These are phyloP conservation scores for Trichoderma sp. DNA, from an alignment of 2,329 filamentous ascomycete species.

Conservation along the genomic window DNA sequence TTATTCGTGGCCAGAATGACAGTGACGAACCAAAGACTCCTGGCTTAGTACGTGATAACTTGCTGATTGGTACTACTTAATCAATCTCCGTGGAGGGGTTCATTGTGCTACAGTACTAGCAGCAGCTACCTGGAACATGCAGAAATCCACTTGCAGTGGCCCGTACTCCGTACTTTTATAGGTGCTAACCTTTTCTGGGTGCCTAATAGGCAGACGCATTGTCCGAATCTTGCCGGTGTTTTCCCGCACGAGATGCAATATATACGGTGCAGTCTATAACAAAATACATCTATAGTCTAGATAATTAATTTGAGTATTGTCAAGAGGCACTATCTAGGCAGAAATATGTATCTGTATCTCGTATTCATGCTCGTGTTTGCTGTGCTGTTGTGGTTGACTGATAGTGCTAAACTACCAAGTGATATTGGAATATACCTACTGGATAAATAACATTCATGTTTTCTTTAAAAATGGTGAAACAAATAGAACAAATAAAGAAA, in stretches of 20 bases:
- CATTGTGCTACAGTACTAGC: neutral
- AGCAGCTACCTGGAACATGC: neutral
- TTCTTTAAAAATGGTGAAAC: neutral
- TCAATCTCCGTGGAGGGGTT: neutral
- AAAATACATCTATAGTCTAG: neutral
- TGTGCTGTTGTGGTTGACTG: no score
- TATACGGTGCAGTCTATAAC: neutral
- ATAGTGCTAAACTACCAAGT: no score
- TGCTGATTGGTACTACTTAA: slow-evolving; percentile 5
- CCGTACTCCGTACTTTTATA: neutral
- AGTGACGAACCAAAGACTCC: slow-evolving; percentile 16
- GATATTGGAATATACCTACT: no score
- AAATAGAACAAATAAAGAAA: neutral
- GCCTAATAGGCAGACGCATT: neutral
- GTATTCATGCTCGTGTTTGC: no score
- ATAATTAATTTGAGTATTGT: neutral
- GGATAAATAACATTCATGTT: no score
- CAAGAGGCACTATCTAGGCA: no score
- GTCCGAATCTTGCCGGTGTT: neutral
- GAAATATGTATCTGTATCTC: no score
- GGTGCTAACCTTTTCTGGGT: neutral
- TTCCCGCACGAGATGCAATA: neutral
- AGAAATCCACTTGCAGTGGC: neutral
- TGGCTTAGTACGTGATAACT: slow-evolving; percentile 7
- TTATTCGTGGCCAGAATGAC: neutral